Evolutionary conservation across 176 grass and related monocot genomes (phyloP).

Genomic region (Oryza brachyantha): DNA sequence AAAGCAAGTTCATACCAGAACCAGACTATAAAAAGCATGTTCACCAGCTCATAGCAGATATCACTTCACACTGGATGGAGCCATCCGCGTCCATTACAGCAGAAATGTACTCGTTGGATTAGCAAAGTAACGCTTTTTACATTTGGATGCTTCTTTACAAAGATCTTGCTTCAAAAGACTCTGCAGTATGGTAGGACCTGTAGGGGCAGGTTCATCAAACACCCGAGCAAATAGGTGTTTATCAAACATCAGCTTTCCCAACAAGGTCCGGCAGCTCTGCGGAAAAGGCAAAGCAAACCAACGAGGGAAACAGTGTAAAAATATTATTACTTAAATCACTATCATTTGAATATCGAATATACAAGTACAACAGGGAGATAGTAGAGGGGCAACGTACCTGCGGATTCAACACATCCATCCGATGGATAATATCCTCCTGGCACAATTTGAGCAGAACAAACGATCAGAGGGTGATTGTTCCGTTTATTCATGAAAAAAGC

Average conservation of each 20-base stretch:
- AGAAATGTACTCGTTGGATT: slow-evolving; percentile 62
- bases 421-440: slow-evolving; percentile 79
- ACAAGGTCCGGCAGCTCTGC: slow-evolving; percentile 77
- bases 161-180: slow-evolving; percentile 30
- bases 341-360: background rate
- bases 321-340: background rate
- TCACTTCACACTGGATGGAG: background rate
- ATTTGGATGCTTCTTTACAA: slow-evolving; percentile 18
- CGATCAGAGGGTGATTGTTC: too few relatives aligned
- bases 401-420: slow-evolving; percentile 89
- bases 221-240: slow-evolving; percentile 50
- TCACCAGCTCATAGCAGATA: background rate
- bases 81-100: slow-evolving; percentile 13
- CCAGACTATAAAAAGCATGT: too few relatives aligned
- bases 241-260: slow-evolving; percentile 55
- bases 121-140: slow-evolving; percentile 63
- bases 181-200: slow-evolving; percentile 56
- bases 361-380: background rate
- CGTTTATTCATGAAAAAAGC: too few relatives aligned
- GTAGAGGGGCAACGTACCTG: slow-evolving; percentile 48
- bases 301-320: background rate
- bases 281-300: background rate
- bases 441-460: slow-evolving; percentile 21
- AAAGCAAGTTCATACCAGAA: background rate
- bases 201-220: slow-evolving; percentile 42